Evolutionary conservation across 2,329 filamentous ascomycete species (phyloP).

Genomic region (Colletotrichum sp.): DNA sequence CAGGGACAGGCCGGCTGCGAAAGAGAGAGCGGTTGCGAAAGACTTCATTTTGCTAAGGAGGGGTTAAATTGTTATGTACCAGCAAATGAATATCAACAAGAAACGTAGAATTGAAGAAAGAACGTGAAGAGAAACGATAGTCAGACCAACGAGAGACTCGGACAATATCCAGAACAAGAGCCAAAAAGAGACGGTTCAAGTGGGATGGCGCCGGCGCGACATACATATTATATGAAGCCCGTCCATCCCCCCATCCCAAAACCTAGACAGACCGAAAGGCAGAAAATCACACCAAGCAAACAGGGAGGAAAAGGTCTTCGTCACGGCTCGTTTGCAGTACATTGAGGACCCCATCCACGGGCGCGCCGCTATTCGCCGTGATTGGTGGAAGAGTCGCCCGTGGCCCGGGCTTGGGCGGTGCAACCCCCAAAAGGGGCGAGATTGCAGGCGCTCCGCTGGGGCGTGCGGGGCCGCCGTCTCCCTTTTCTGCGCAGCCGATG

Average conservation of each 20-base stretch:
- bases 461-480: neutral
- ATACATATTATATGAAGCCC: neutral
- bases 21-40: neutral
- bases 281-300: neutral
- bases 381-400: slow-evolving; percentile 9
- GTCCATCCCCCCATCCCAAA: neutral
- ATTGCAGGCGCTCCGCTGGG: slow-evolving; percentile 8
- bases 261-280: neutral
- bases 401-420: neutral
- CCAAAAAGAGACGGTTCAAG: neutral
- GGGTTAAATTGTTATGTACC: neutral
- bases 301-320: neutral
- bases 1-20: slow-evolving; percentile 15
- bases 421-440: slow-evolving; percentile 5
- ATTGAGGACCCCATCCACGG: neutral
- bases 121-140: neutral
- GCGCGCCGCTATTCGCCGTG: neutral
- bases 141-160: neutral
- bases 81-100: slow-evolving; percentile 1
- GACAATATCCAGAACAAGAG: neutral
- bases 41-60: neutral
- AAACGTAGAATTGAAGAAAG: neutral
- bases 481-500: neutral
- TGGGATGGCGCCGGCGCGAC: neutral
- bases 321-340: slow-evolving; percentile 15